These are phyloP conservation scores for Rhodotorula babjevae DNA, from an alignment of 768 basidiomycete genomes.

Conservation along the genomic window DNA sequence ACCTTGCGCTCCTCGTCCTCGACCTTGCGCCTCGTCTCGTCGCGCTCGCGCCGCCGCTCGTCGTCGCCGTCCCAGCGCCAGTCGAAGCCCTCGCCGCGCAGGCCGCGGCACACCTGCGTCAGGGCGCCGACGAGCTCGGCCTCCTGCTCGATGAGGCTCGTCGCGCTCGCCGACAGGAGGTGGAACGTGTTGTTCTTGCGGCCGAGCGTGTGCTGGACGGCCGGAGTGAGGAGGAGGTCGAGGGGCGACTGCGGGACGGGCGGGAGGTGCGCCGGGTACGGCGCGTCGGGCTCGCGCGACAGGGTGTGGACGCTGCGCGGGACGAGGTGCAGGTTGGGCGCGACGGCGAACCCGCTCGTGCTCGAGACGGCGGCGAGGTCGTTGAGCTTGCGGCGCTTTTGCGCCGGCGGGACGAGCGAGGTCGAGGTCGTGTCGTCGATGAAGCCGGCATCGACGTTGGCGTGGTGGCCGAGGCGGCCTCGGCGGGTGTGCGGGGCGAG, in stretches of 20 bases:
- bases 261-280: conserved; percentile 33
- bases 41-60: conserved; percentile 1
- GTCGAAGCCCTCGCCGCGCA: conserved; percentile 41
- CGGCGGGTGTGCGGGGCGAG: conserved; percentile 24
- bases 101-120: conserved; percentile 27
- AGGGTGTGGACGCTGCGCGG: conserved; percentile 8
- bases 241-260: conserved; percentile 39
- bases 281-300: conserved; percentile 15
- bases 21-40: background rate
- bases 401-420: conserved; percentile 7
- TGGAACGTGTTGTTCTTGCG: conserved; percentile 33
- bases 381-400: conserved; percentile 28
- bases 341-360: conserved; percentile 26
- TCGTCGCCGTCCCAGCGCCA: conserved; percentile 39
- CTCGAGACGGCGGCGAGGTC: conserved; percentile 1
- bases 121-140: conserved; percentile 31
- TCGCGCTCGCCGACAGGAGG: conserved; percentile 33
- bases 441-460: conserved; percentile 34
- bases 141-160: conserved; percentile 42
- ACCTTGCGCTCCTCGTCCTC: background rate
- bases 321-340: conserved; percentile 40
- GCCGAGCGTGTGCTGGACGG: conserved; percentile 33
- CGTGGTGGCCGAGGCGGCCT: conserved; percentile 37
- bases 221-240: conserved; percentile 38
- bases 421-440: background rate